Base-by-base conservation (phyloP, 495 filamentous ascomycete genomes). In the Barbatosphaeria neglecta region DNA sequence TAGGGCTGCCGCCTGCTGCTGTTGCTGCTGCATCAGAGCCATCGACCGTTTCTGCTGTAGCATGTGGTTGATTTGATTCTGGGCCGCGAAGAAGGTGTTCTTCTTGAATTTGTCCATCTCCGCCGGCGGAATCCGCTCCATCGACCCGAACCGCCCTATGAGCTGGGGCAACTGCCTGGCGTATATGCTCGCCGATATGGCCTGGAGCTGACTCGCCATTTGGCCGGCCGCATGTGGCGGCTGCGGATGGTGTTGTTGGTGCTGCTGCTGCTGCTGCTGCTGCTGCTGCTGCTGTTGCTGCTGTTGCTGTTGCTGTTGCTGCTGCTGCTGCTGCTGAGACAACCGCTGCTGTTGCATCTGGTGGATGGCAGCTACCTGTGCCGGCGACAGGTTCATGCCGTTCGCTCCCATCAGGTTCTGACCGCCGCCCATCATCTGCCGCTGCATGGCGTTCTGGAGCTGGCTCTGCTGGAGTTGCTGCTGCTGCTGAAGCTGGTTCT, bases 161-260 rank as follows among this genome's bases (percentile, higher is more conserved):
- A 75, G 61, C 4, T 61, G 58, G 6, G 68, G 62, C 50, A 80
- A 66, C n/a, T 72, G 53, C 43, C 75, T 71, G 7, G 62, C 49
- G 20, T 77, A 70, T 44, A 69, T 59, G 13, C 5, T 2, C 22
- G 13, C 7, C 20, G 39, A 19, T 10, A 41, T 23, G 22, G 8
- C 17, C 20, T 23, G 39, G 1, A 22, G n/a, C 22, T 20, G 39
- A 22, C 19, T 19, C 8, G 6, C 39, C 20, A 41, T 27, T 48
- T 38, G n/a, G 52, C 57, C 23, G 56, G 56, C 25, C 54, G 55
- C 19, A n/a, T 60, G 57, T 20, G 55, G 52, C n/a, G 64, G 62
- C 28, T 69, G 68, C 19, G 62, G 62, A 18, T 59, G 55, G 28
- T 57, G 50, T 47, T 68, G 61, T 18, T 59, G 60, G 16, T 50